A percentile compares a stretch with the other conserved stretches of the same genome.
Conservation (phyloP, 2,329 filamentous ascomycete species). For the Colletotrichum trifolii region DNA sequence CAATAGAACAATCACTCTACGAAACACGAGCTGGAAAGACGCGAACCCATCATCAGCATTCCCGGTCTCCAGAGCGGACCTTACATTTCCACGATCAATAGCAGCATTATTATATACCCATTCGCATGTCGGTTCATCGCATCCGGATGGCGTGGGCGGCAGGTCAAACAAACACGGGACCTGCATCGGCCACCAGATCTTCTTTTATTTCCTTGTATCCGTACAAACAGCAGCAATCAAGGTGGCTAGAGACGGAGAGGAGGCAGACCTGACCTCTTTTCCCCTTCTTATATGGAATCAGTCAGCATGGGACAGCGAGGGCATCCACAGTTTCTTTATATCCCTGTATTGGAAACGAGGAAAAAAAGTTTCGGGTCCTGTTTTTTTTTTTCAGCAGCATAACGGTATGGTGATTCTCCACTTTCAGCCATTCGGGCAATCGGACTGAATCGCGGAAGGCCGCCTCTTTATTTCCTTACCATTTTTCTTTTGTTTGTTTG, state of each 20-base stretch:
- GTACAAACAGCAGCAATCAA: slow-evolving; percentile 5
- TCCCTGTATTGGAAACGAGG: slow-evolving; percentile 24
- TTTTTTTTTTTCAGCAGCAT: slow-evolving; percentile 13
- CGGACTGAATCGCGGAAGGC: too few species aligned
- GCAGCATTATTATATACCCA: slow-evolving; percentile 28
- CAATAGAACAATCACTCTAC: too few species aligned
- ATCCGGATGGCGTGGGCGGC: slow-evolving; percentile 21
- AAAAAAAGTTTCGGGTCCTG: slow-evolving; percentile 6
- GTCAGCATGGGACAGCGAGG: slow-evolving; percentile 32
- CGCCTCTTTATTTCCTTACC: too few species aligned
- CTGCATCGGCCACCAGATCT: slow-evolving; percentile 15
- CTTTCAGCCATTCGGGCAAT: neutral
- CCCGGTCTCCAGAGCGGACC: slow-evolving; percentile 13
- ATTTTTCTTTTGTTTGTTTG: too few species aligned
- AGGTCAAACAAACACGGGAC: slow-evolving; percentile 10
- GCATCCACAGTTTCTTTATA: slow-evolving; percentile 10
- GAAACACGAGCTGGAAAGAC: neutral
- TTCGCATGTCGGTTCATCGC: slow-evolving; percentile 29
- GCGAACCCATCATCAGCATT: slow-evolving; percentile 6
- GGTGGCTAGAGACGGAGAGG: neutral
- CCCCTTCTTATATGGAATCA: neutral
- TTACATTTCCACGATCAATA: neutral
- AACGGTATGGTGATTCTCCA: neutral
- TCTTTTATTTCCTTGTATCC: slow-evolving; percentile 10
- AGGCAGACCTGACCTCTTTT: neutral